A percentile compares a stretch with the other conserved stretches of the same genome.
Conservation (phyloP, 225 moss, liverwort and hornwort genomes). For the Pseudisothecium myosuroides region DNA sequence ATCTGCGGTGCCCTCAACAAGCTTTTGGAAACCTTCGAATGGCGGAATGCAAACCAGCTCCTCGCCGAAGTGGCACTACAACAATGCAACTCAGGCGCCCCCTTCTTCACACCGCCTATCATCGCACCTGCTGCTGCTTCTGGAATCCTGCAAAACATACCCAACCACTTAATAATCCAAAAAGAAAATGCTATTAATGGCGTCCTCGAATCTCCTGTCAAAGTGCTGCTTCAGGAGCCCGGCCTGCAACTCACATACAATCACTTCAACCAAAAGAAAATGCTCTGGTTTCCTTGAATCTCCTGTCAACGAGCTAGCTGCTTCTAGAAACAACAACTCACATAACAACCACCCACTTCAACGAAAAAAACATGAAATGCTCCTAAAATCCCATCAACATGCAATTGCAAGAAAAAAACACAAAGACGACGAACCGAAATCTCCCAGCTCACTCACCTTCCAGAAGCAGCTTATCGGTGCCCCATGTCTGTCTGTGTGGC, state of each 20-base stretch:
- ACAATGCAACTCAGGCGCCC: background rate
- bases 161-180: background rate
- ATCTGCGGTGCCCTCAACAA: background rate
- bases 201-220: background rate
- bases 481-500: background rate
- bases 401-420: background rate
- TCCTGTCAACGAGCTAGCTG: background rate
- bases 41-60: background rate
- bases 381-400: background rate
- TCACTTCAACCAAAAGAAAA: no score
- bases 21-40: background rate
- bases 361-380: background rate
- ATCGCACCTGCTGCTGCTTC: slow-evolving; percentile 9
- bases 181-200: background rate
- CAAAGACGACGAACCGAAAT: background rate
- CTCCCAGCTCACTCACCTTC: background rate
- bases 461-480: slow-evolving; percentile 1
- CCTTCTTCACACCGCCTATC: background rate
- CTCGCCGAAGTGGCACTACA: background rate
- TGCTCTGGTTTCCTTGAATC: background rate
- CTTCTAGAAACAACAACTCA: background rate
- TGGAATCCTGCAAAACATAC: background rate
- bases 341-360: no score
- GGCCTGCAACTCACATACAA: background rate
- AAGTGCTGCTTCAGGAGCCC: background rate